Base-by-base conservation (phyloP, 176 grass and related monocot genomes). In the Rhynchospora breviuscula region DNA sequence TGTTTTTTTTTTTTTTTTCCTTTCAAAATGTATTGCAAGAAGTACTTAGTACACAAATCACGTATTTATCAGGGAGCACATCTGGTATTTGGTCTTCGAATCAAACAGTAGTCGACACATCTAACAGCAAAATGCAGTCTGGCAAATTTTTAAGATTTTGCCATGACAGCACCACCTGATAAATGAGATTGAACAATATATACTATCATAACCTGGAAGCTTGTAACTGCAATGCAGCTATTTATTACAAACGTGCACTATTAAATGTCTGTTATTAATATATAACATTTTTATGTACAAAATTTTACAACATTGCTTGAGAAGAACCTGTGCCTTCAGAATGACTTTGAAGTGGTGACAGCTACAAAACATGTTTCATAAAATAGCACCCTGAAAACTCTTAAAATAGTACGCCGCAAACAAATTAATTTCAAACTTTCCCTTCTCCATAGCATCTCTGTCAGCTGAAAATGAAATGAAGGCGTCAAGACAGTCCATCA, bases 191-290 rank as follows among this genome's bases (percentile, higher is more conserved):
- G 7, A 77, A 56, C 48, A 17, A 8, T 26, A 6, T 25, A 8
- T 76, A 76, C 47, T 26, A 48, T 73, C 70, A 14, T 52, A 2
- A 75, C n/a, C 70, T 51, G 19, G 19, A 74, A 25, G 52, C 21
- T n/a, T 51, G 19, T 21, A 74, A 14, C 40, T 52, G 21, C 25
- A 14, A 46, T 14, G 19, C 21, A 75, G 21, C 10, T 75, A 76
- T 77, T 77, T 77, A 77, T 77, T 56, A 77, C 73, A 56, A 25
- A 33, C 11, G 17, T 77, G 22, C 49, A 14, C 73, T 77, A 56
- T 7, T 11, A 40, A 40, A 1, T 18, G 17, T 56, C 22, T 56
- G 9, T 76, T 17, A 62, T 76, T 17, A 62, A 21, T 53, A 33
- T 3, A 31, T 17, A 14, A 29, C 23, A 77, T 77, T 77, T 54